Conservation (phyloP, 805 yeast species). For the Ogataea pini region DNA sequence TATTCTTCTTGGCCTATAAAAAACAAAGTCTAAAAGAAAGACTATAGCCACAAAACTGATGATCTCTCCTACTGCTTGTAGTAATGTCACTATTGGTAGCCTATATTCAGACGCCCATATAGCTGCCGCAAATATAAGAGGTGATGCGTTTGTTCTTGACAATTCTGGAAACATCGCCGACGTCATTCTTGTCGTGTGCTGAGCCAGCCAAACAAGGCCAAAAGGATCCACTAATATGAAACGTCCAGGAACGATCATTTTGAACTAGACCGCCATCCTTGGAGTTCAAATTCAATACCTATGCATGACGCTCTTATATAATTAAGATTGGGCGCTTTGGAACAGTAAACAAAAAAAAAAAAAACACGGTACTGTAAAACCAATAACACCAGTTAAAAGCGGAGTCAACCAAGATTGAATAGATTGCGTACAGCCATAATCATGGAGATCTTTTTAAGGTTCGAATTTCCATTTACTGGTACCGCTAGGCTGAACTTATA, state of each 20-base stretch:
- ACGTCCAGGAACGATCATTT: slow-evolving; percentile 5
- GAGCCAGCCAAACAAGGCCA: not conserved
- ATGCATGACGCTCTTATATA: slow-evolving; percentile 2
- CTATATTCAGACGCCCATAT: slow-evolving; percentile 5
- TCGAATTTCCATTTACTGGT: not conserved
- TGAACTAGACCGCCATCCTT: not conserved
- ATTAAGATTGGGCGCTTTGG: slow-evolving; percentile 4
- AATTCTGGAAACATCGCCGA: slow-evolving; percentile 7
- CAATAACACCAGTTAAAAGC: not conserved
- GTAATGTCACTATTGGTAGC: not conserved
- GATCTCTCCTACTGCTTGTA: not conserved
- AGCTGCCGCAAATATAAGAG: slow-evolving; percentile 2
- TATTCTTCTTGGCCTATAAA: slow-evolving; percentile 14
- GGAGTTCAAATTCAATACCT: not conserved
- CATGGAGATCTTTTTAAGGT: too few relatives aligned
- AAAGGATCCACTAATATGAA: not conserved
- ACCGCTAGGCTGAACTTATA: too few relatives aligned
- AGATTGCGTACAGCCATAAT: not conserved
- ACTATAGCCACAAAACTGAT: not conserved
- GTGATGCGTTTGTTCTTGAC: slow-evolving; percentile 5
- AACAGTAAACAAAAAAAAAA: slow-evolving; percentile 6
- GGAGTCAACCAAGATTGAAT: not conserved
- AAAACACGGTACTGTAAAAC: not conserved
- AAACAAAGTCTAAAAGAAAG: slow-evolving; percentile 10
- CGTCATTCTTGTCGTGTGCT: slow-evolving; percentile 1